Conservation (phyloP, 2,329 filamentous ascomycete species). For the Arthrocladium fulminans region DNA sequence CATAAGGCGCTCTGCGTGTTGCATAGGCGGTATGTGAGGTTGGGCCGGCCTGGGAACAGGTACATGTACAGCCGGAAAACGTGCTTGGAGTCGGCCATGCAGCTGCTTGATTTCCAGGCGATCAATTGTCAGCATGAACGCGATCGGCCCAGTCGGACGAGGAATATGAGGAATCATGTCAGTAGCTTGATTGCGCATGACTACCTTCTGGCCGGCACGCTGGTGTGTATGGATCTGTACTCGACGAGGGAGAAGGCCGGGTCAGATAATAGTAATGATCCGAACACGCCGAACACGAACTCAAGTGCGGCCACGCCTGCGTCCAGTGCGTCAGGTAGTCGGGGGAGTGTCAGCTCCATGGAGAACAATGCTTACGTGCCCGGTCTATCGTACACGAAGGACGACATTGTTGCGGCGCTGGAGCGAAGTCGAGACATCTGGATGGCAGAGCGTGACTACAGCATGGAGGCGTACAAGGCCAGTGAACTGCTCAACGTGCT, state of each 20-base stretch:
- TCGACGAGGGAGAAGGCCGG: constrained; percentile 38
- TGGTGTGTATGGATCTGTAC: constrained; percentile 74
- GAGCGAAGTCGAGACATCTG: constrained; percentile 69
- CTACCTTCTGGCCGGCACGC: constrained; percentile 76
- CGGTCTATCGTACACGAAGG: constrained; percentile 32
- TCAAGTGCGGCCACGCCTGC: constrained; percentile 15
- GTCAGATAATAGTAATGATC: constrained; percentile 33
- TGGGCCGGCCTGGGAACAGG: constrained; percentile 65
- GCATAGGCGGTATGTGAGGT: constrained; percentile 76
- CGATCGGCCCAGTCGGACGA: constrained; percentile 56
- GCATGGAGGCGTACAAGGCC: constrained; percentile 86
- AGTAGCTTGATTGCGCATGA: constrained; percentile 73
- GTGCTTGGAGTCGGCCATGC: constrained; percentile 79
- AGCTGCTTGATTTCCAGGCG: constrained; percentile 67
- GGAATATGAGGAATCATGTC: constrained; percentile 68
- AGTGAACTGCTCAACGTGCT: constrained; percentile 72
- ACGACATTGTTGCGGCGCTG: constrained; percentile 67
- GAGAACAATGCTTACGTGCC: constrained; percentile 14
- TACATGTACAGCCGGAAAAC: constrained; percentile 76
- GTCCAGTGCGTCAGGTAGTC: constrained; percentile 6
- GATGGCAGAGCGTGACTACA: constrained; percentile 65
- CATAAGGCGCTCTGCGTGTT: constrained; percentile 83
- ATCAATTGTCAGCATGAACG: constrained; percentile 68
- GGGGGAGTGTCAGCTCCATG: constrained; percentile 8
- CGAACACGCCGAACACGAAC: constrained; percentile 35